These are phyloP conservation scores for Discostella stelligera DNA, from an alignment of 352 stramenopile genomes.

Conservation along the genomic window DNA sequence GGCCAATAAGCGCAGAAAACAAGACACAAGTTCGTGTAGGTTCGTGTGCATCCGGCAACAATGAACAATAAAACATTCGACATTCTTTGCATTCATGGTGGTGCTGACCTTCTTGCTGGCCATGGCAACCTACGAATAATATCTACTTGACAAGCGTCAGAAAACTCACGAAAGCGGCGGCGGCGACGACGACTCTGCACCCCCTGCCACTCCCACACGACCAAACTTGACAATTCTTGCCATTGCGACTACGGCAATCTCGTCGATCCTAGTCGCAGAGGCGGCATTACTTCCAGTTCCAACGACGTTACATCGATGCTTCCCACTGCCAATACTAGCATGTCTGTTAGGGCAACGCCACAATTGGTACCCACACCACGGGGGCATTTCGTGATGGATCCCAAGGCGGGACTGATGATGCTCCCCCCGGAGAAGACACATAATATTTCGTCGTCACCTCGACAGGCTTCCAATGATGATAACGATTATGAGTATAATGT, in stretches of 20 bases:
- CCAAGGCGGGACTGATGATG: not conserved
- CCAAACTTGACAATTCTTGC: too few relatives aligned
- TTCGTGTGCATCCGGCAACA: not conserved
- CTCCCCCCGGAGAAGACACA: constrained; percentile 6
- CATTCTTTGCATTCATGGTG: constrained; percentile 9
- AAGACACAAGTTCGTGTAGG: too few relatives aligned
- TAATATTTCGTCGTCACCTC: not conserved
- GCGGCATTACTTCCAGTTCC: not conserved
- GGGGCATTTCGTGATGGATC: constrained; percentile 19
- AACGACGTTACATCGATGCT: not conserved
- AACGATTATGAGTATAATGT: not conserved
- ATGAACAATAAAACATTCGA: not conserved
- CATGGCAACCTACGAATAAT: constrained; percentile 28
- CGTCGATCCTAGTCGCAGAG: too few relatives aligned
- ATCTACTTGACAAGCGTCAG: constrained; percentile 1
- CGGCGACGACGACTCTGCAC: not conserved
- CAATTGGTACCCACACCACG: not conserved
- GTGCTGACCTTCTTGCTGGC: constrained; percentile 25
- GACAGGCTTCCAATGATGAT: not conserved
- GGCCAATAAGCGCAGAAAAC: too few relatives aligned
- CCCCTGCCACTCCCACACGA: not conserved
- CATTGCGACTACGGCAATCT: too few relatives aligned
- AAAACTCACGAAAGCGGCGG: not conserved
- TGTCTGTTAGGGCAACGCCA: not conserved
- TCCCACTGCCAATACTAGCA: not conserved